Conservation (phyloP, 1,284 basidiomycete genomes). For the Fomitopsis palustris region DNA sequence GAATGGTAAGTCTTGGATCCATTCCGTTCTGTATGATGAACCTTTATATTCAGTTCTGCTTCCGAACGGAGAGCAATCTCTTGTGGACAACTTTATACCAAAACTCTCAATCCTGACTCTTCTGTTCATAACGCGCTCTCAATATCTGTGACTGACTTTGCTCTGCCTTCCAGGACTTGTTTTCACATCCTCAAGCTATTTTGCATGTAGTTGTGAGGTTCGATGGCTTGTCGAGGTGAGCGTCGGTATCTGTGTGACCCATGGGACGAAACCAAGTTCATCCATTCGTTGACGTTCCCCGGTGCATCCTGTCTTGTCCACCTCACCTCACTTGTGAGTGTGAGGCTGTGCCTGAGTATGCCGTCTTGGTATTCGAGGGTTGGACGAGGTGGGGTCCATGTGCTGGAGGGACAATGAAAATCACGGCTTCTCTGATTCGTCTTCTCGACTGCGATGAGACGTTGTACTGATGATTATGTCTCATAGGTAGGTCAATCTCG, state of each 20-base stretch:
- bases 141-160: not conserved
- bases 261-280: constrained; percentile 71
- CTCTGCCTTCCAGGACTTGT: constrained; percentile 5
- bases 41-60: constrained; percentile 70
- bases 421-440: constrained; percentile 63
- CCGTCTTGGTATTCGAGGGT: constrained; percentile 49
- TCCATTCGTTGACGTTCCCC: constrained; percentile 74
- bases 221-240: constrained; percentile 19
- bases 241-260: constrained; percentile 4
- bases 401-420: constrained; percentile 55
- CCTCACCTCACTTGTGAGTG: constrained; percentile 20
- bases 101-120: constrained; percentile 43
- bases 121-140: constrained; percentile 6
- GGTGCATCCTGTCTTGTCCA: constrained; percentile 32
- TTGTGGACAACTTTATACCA: constrained; percentile 71
- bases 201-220: not conserved
- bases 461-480: not conserved
- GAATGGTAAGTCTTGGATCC: constrained; percentile 1
- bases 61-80: constrained; percentile 67
- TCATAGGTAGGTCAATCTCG: not conserved
- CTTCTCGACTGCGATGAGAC: not conserved
- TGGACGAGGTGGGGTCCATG: constrained; percentile 31
- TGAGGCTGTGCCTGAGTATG: constrained; percentile 32
- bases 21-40: constrained; percentile 41
- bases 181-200: not conserved